These are phyloP conservation scores for Alternaria burnsii DNA, from an alignment of 2,329 filamentous ascomycete genomes.

Conservation along the genomic window DNA sequence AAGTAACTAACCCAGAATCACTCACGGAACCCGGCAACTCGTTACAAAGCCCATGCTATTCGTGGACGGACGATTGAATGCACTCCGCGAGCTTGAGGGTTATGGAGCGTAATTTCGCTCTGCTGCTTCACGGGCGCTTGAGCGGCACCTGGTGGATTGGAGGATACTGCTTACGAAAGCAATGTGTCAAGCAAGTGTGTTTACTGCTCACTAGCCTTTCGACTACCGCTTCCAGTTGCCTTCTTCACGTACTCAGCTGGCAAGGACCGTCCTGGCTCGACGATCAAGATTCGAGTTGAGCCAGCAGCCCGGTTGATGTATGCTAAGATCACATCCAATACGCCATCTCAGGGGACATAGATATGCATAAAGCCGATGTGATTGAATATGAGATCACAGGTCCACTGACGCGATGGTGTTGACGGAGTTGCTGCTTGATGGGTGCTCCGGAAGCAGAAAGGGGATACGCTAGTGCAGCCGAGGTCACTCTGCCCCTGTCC, in stretches of 20 bases:
- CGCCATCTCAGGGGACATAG: background rate
- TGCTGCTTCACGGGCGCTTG: background rate
- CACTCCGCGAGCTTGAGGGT: background rate
- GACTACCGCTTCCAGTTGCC: background rate
- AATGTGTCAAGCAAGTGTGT: background rate
- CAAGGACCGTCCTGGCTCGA: background rate
- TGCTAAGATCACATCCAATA: conserved; percentile 16
- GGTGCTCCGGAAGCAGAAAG: conserved; percentile 13
- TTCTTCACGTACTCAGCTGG: background rate
- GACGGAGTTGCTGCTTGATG: conserved; percentile 12
- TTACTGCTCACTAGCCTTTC: background rate
- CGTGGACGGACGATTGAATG: background rate
- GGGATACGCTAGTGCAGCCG: conserved; percentile 22
- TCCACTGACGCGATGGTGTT: conserved; percentile 1
- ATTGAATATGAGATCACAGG: conserved; percentile 8
- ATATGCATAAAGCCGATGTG: conserved; percentile 12
- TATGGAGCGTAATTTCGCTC: background rate
- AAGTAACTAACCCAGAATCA: background rate
- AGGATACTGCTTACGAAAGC: background rate
- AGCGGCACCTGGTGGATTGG: background rate
- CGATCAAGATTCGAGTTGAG: conserved; percentile 46
- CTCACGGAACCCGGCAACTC: background rate
- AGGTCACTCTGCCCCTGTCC: conserved; percentile 4
- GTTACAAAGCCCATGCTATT: background rate
- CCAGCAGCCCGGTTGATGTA: conserved; percentile 5